phyloP scores from a whole-genome alignment of 805 yeast species.

The Starmerella vitae region DNA sequence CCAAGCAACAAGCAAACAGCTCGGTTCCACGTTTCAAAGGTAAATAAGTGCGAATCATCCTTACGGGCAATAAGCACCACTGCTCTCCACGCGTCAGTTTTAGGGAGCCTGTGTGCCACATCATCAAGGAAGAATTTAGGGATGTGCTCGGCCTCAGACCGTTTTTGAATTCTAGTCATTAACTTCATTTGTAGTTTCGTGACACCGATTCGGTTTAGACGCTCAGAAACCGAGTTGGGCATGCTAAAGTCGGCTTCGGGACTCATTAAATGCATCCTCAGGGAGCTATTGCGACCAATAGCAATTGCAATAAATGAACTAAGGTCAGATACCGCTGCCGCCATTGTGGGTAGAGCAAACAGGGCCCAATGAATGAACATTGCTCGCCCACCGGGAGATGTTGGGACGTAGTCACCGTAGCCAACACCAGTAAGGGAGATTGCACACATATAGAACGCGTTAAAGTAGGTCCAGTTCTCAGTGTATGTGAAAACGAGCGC shows the following conservation, averaged over 20 bases:
- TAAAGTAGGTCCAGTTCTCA: conserved; percentile 53
- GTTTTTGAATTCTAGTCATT: background rate
- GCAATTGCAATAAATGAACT: conserved; percentile 1
- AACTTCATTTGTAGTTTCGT: background rate
- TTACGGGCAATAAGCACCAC: background rate
- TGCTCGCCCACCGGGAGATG: conserved; percentile 48
- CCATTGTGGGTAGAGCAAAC: conserved; percentile 76
- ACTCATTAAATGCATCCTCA: background rate
- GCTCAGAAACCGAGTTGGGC: background rate
- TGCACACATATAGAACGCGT: conserved; percentile 62
- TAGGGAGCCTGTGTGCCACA: background rate
- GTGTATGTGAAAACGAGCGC: conserved; percentile 45
- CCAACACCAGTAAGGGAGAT: conserved; percentile 71
- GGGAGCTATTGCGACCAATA: background rate
- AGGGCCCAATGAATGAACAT: conserved; percentile 72
- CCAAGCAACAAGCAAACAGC: conserved; percentile 2
- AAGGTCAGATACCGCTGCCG: conserved; percentile 26
- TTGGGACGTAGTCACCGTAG: conserved; percentile 64
- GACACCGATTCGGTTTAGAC: background rate
- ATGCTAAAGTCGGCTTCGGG: background rate
- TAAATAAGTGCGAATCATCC: background rate
- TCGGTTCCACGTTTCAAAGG: conserved; percentile 10
- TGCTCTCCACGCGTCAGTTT: background rate
- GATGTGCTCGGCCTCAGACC: background rate
- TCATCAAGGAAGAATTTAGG: background rate